Conservation (phyloP, 306 rosid genomes). For the Astragalus glycyphyllos region DNA sequence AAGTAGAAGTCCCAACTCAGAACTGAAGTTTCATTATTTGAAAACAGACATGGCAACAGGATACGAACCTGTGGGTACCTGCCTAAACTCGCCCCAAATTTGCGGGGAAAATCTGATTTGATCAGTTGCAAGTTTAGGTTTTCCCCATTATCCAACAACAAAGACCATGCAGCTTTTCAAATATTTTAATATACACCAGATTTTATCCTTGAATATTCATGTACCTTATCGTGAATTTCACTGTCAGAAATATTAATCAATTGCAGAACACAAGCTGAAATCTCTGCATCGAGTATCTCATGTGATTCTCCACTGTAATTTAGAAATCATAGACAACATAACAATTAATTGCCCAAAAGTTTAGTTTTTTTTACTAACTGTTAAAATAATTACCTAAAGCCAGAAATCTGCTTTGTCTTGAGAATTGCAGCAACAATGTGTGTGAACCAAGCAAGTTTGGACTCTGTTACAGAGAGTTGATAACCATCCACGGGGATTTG, state of each 20-base stretch:
- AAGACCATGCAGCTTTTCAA: conserved; percentile 22
- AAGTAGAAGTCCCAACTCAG: too few species aligned
- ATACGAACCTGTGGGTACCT: too few species aligned
- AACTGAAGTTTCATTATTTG: too few species aligned
- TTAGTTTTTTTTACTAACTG: neutral
- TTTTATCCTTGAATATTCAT: neutral
- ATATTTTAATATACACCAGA: conserved; percentile 17
- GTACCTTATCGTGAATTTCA: conserved; percentile 56
- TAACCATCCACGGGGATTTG: conserved; percentile 38
- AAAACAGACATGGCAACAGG: too few species aligned
- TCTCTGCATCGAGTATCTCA: conserved; percentile 56
- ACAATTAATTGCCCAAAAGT: conserved; percentile 21
- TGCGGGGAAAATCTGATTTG: too few species aligned
- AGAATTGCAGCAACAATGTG: conserved; percentile 58
- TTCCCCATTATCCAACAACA: neutral
- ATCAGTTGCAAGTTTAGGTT: too few species aligned
- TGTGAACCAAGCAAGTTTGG: conserved; percentile 58
- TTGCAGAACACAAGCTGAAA: conserved; percentile 55
- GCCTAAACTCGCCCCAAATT: too few species aligned
- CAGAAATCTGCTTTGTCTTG: conserved; percentile 50
- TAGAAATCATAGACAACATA: conserved; percentile 35
- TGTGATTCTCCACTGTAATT: conserved; percentile 52
- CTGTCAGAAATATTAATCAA: conserved; percentile 52
- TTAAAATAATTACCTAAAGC: conserved; percentile 49
- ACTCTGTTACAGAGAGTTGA: conserved; percentile 47